Percentiles rank a stretch among this genome's conserved stretches.
phyloP scores from a whole-genome alignment of 306 rosid genomes.

The Ceratonia siliqua region DNA sequence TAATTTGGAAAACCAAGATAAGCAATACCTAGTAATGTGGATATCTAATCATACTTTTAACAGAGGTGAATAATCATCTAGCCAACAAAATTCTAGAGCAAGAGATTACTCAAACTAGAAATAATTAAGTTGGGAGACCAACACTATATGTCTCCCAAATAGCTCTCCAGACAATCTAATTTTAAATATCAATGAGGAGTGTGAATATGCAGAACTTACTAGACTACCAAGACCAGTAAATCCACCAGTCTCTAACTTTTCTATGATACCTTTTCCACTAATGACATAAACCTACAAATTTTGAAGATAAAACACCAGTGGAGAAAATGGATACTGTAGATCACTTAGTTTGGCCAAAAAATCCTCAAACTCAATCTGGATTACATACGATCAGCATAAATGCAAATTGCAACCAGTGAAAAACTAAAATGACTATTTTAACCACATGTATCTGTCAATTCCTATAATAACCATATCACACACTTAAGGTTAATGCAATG shows the following conservation, averaged over 20 bases:
- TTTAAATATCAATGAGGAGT: not conserved
- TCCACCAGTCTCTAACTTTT: slow-evolving; percentile 84
- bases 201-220: slow-evolving; percentile 48
- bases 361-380: not conserved
- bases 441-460: too few species aligned
- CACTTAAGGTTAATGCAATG: too few species aligned
- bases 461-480: too few species aligned
- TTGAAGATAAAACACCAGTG: not conserved
- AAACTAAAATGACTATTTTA: not conserved
- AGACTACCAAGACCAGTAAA: slow-evolving; percentile 92
- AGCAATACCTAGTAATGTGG: too few species aligned
- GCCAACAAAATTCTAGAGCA: not conserved
- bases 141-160: slow-evolving; percentile 2
- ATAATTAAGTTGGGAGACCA: slow-evolving; percentile 4
- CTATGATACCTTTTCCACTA: slow-evolving; percentile 85
- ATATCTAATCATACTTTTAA: too few species aligned
- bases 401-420: not conserved
- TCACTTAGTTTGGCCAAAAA: not conserved
- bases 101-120: not conserved
- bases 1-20: too few species aligned
- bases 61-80: slow-evolving; percentile 20
- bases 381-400: not conserved
- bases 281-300: slow-evolving; percentile 78
- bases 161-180: not conserved
- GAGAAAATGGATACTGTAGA: not conserved